Percentiles rank a stretch among this genome's conserved stretches.
These are phyloP conservation scores for Misopates orontium DNA, from an alignment of 257 asterid species.

Conservation along the genomic window DNA sequence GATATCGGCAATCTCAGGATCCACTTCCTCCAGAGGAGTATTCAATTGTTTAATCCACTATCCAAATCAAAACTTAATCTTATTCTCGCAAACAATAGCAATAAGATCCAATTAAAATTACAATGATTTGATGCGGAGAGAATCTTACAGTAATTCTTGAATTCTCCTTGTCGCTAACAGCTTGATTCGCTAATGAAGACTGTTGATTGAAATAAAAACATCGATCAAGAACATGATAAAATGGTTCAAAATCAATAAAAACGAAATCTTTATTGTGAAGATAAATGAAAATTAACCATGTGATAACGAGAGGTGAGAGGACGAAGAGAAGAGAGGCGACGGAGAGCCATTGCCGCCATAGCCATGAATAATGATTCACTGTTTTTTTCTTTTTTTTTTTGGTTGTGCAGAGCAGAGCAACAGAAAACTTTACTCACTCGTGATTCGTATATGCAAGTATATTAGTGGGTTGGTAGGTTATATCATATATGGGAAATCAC, in stretches of 20 bases:
- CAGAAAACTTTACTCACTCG: too few species aligned
- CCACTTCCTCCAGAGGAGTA: slow-evolving; percentile 72
- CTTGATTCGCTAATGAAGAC: slow-evolving; percentile 69
- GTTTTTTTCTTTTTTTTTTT: not conserved
- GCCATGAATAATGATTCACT: slow-evolving; percentile 16
- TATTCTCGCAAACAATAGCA: too few species aligned
- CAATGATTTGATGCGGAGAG: too few species aligned
- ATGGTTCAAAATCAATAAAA: not conserved
- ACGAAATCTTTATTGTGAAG: not conserved
- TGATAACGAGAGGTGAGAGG: slow-evolving; percentile 38
- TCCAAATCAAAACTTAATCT: slow-evolving; percentile 22
- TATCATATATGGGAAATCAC: too few species aligned
- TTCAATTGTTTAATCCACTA: slow-evolving; percentile 88
- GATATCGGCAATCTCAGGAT: slow-evolving; percentile 86
- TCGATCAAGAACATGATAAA: slow-evolving; percentile 13
- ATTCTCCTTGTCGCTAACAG: slow-evolving; percentile 45
- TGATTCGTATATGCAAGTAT: too few species aligned
- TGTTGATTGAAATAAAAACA: slow-evolving; percentile 27
- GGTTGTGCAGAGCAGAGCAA: too few species aligned
- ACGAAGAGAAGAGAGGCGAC: slow-evolving; percentile 54
- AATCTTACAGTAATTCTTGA: slow-evolving; percentile 60
- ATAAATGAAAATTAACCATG: slow-evolving; percentile 43
- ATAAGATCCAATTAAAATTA: slow-evolving; percentile 38
- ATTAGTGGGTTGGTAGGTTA: too few species aligned
- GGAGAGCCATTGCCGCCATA: slow-evolving; percentile 74